These are phyloP conservation scores for Monosporascus ibericus DNA, from an alignment of 2,329 filamentous ascomycete genomes.

Conservation along the genomic window DNA sequence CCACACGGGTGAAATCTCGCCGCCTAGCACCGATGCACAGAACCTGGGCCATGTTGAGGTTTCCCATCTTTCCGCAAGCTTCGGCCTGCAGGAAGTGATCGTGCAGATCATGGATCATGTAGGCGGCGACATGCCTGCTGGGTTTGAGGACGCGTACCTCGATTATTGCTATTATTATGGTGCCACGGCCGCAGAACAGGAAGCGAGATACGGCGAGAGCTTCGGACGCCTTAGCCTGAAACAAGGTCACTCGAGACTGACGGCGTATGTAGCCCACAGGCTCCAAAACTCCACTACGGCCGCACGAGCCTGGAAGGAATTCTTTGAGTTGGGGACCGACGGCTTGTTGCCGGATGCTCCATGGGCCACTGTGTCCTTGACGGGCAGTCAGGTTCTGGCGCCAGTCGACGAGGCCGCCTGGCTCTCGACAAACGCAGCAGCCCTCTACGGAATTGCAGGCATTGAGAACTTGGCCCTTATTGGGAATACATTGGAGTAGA, in stretches of 20 bases:
- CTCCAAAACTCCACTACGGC: slow-evolving; percentile 41
- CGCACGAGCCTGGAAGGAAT: slow-evolving; percentile 47
- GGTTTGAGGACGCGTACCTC: slow-evolving; percentile 49
- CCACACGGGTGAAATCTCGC: slow-evolving; percentile 40
- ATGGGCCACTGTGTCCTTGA: slow-evolving; percentile 33
- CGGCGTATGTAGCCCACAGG: slow-evolving; percentile 45
- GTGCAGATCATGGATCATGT: slow-evolving; percentile 48
- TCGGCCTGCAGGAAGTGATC: slow-evolving; percentile 52
- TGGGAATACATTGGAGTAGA: slow-evolving; percentile 23
- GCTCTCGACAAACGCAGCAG: slow-evolving; percentile 51
- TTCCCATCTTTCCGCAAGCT: slow-evolving; percentile 51
- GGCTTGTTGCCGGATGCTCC: slow-evolving; percentile 33
- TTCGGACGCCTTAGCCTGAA: slow-evolving; percentile 42
- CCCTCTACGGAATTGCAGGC: slow-evolving; percentile 50
- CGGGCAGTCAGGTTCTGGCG: slow-evolving; percentile 37
- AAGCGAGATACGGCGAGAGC: slow-evolving; percentile 42
- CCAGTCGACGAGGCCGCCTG: slow-evolving; percentile 50
- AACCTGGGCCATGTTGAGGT: slow-evolving; percentile 47
- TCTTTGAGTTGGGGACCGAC: slow-evolving; percentile 34
- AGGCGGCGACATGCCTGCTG: slow-evolving; percentile 35
- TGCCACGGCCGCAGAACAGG: slow-evolving; percentile 43
- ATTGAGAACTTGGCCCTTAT: slow-evolving; percentile 48
- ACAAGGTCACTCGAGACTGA: slow-evolving; percentile 53
- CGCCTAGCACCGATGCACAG: slow-evolving; percentile 44
- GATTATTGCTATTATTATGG: slow-evolving; percentile 56